Conservation (phyloP, 2,329 filamentous ascomycete genomes). For the Aaosphaeria arxii region DNA sequence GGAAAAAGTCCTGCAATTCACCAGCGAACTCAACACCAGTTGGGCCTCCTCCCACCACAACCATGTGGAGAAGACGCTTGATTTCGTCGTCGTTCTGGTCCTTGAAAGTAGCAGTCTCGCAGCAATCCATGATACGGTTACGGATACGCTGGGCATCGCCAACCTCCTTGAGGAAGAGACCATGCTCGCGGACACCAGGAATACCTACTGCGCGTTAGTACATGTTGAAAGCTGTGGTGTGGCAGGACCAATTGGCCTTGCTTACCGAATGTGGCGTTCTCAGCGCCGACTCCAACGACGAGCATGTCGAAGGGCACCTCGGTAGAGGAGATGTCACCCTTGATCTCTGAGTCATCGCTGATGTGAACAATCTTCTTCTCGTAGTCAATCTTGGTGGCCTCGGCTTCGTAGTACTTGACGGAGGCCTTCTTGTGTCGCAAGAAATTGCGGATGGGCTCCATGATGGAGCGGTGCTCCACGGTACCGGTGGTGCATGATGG, state of each 20-base stretch:
- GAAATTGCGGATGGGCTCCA: constrained; percentile 97
- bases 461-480: constrained; percentile 98
- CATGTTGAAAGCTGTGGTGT: not conserved
- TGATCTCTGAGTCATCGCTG: constrained; percentile 88
- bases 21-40: constrained; percentile 98
- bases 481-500: constrained; percentile 96
- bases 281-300: constrained; percentile 92
- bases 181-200: constrained; percentile 89
- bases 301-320: constrained; percentile 98
- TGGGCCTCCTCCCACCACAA: constrained; percentile 79
- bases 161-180: constrained; percentile 98
- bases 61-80: constrained; percentile 95
- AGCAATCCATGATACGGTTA: constrained; percentile 99
- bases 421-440: constrained; percentile 89
- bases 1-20: constrained; percentile 98
- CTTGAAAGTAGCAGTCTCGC: constrained; percentile 98
- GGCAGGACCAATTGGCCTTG: constrained; percentile 5
- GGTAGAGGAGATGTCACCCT: constrained; percentile 75
- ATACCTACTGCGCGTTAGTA: constrained; percentile 55
- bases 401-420: constrained; percentile 97
- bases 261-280: constrained; percentile 94
- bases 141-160: constrained; percentile 92
- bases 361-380: constrained; percentile 86
- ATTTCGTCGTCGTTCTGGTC: constrained; percentile 85
- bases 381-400: constrained; percentile 92